Evolutionary conservation across 495 filamentous ascomycete species (phyloP).

Genomic region (Aspergillus affinis): DNA sequence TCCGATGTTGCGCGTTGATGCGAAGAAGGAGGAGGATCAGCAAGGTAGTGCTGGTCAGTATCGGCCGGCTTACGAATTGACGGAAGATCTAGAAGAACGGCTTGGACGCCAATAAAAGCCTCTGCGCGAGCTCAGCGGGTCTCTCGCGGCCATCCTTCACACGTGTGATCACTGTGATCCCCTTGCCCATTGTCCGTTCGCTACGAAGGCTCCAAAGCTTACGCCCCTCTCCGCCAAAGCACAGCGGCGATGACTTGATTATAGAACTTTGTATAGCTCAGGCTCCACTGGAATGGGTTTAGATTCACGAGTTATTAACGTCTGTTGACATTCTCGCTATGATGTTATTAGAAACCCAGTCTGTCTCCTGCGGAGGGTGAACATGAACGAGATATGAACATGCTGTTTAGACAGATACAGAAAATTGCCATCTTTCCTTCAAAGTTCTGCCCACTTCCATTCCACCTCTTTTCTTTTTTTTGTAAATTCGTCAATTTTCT

Average conservation of each 20-base stretch:
- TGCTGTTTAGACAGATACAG: conserved; percentile 25
- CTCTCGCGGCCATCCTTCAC: too few species aligned
- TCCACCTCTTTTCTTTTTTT: conserved; percentile 3
- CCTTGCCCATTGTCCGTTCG: background rate
- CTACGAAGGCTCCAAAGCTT: too few species aligned
- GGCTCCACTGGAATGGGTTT: background rate
- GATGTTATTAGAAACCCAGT: background rate
- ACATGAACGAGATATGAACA: conserved; percentile 7
- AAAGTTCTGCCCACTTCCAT: background rate
- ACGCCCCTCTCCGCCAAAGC: too few species aligned
- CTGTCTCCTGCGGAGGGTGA: conserved; percentile 12
- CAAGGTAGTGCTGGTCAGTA: conserved; percentile 40
- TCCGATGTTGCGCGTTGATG: conserved; percentile 60
- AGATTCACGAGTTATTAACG: background rate
- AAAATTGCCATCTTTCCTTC: conserved; percentile 12
- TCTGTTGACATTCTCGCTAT: background rate
- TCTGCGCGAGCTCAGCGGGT: background rate
- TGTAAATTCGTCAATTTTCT: background rate
- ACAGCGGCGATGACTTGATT: background rate
- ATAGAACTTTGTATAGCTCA: background rate
- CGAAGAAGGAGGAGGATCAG: conserved; percentile 23
- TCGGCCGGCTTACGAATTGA: conserved; percentile 82
- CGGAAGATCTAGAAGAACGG: conserved; percentile 81
- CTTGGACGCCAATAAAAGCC: conserved; percentile 64
- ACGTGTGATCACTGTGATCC: too few species aligned